Base-by-base conservation (phyloP, 225 moss, liverwort and hornwort genomes). In the Pleurozium schreberi region DNA sequence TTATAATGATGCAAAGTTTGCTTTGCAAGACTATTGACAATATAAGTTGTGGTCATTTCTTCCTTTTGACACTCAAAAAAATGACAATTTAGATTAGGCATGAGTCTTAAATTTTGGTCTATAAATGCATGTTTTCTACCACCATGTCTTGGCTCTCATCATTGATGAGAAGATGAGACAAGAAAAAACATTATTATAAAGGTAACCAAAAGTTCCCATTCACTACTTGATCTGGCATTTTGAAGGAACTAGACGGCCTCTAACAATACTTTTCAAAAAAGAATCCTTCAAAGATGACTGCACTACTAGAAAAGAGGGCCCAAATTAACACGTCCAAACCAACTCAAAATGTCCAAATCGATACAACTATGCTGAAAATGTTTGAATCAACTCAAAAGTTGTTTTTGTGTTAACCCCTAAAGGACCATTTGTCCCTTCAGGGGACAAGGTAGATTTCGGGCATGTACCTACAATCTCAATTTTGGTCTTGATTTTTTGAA, bases 81-180 rank as follows among this genome's bases (percentile, higher is more conserved):
- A 43, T 43, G 28, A 43, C 0, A 3, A 17, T 1, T 10, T 71
- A 71, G 10, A 71, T 17, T 5, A 74, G 0, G 40, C 2, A 0
- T 11, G 10, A 45, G 6, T 73, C 28, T 73, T 18, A 14, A 27
- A 43, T 2, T 18, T 43, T 43, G 71, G 1, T 27, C 10, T 45
- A 10, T 30, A 10, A 2, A 45, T 28, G 3, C 17, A 45, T 17
- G 3, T 73, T 73, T 45, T n/a, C n/a, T 10, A 28, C 8, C 0
- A 73, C 3, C 2, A 30, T 10, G 3, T 0, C 17, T 45, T 45
- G n/a, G 11, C 2, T 30, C 17, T 73, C 10, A 30, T 73, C 28
- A 73, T 30, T 45, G 30, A 73, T 45, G 10, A 45, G 8, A 50
- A 33, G 33, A 75, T 49, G 20, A n/a, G n/a, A n/a, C n/a, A n/a